Percentiles rank a stretch among this genome's conserved stretches.
phyloP scores from a whole-genome alignment of 345 rosid species.

The Citrus unshiu region DNA sequence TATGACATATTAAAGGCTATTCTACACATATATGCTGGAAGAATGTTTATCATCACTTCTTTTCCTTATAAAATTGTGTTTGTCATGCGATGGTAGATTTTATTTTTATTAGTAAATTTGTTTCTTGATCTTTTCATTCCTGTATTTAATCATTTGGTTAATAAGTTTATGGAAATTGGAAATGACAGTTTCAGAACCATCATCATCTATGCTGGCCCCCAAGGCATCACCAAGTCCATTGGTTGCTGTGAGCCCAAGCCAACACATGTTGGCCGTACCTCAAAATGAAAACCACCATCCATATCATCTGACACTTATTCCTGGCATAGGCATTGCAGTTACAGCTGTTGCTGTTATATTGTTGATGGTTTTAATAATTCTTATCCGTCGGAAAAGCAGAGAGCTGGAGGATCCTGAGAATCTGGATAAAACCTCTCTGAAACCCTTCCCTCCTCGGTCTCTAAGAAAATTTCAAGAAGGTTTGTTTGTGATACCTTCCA shows the following conservation, averaged over 20 bases:
- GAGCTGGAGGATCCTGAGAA: slow-evolving; percentile 56
- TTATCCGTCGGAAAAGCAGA: slow-evolving; percentile 61
- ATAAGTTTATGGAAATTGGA: slow-evolving; percentile 7
- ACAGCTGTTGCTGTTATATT: slow-evolving; percentile 52
- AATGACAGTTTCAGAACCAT: slow-evolving; percentile 37
- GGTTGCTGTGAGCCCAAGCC: slow-evolving; percentile 69
- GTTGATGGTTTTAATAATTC: slow-evolving; percentile 60
- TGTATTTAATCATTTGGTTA: neutral
- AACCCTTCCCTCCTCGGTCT: slow-evolving; percentile 45
- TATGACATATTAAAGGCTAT: neutral
- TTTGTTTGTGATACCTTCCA: slow-evolving; percentile 16
- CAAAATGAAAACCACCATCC: slow-evolving; percentile 41
- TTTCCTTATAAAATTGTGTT: neutral
- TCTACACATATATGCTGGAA: neutral
- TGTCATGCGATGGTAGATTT: neutral
- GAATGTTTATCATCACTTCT: neutral
- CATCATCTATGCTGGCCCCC: slow-evolving; percentile 46
- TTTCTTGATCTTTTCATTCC: slow-evolving; percentile 2
- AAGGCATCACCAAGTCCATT: slow-evolving; percentile 54
- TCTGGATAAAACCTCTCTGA: slow-evolving; percentile 41
- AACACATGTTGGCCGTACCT: slow-evolving; percentile 37
- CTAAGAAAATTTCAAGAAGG: slow-evolving; percentile 68
- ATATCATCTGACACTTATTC: slow-evolving; percentile 64
- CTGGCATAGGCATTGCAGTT: slow-evolving; percentile 64
- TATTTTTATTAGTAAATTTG: neutral